Evolutionary conservation across 805 yeast genomes (phyloP).

Genomic region (Nakazawaea populi): DNA sequence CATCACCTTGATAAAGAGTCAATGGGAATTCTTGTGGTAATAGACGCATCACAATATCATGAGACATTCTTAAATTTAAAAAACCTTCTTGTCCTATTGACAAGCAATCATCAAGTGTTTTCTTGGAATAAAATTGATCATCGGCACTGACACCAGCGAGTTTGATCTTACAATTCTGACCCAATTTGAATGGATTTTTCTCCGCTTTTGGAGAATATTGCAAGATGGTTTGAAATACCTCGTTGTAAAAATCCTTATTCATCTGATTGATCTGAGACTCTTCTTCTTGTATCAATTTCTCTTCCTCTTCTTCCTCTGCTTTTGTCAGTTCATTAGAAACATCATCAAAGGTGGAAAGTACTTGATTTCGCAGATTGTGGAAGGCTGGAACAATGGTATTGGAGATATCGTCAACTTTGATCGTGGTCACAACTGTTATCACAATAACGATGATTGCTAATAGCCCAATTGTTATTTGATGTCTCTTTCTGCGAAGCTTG

Average conservation of each 20-base stretch:
- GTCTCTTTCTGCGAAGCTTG: background rate
- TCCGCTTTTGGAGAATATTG: conserved; percentile 19
- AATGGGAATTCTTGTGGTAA: conserved; percentile 33
- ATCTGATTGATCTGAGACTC: background rate
- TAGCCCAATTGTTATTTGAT: background rate
- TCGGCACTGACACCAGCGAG: background rate
- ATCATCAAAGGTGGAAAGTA: background rate
- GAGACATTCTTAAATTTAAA: conserved; percentile 35
- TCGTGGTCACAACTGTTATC: background rate
- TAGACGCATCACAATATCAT: conserved; percentile 34
- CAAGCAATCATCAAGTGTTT: conserved; percentile 36
- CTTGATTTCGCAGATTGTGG: background rate
- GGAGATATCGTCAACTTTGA: background rate
- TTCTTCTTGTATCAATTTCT: background rate
- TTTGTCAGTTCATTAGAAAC: background rate
- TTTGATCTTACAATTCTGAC: conserved; percentile 1
- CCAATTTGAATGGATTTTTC: conserved; percentile 14
- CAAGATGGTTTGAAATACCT: conserved; percentile 4
- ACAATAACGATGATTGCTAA: background rate
- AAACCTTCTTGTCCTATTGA: conserved; percentile 12
- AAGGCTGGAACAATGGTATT: background rate
- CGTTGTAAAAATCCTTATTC: background rate
- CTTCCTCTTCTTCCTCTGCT: background rate
- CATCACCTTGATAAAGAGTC: conserved; percentile 41
- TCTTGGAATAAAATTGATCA: background rate